Evolutionary conservation across 1,284 basidiomycete genomes (phyloP).

Genomic region (Pseudozyma flocculosa): DNA sequence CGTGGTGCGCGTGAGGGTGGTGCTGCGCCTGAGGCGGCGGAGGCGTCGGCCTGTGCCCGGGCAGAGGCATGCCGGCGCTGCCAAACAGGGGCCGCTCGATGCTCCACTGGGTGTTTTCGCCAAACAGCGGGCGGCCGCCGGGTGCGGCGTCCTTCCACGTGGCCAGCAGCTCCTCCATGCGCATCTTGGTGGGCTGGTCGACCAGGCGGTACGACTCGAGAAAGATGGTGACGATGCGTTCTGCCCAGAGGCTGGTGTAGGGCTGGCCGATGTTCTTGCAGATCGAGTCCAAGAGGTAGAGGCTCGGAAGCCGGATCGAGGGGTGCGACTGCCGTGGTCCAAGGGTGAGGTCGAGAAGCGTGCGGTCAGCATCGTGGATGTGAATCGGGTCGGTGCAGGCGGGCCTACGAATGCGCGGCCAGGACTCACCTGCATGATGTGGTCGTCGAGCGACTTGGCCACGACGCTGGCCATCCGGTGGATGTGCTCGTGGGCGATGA

Average conservation of each 20-base stretch:
- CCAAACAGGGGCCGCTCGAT: slow-evolving; percentile 53
- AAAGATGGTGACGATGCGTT: slow-evolving; percentile 48
- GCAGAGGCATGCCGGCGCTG: slow-evolving; percentile 33
- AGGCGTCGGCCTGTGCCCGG: not conserved
- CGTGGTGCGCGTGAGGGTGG: slow-evolving; percentile 4
- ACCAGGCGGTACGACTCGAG: slow-evolving; percentile 55
- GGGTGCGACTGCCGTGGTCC: slow-evolving; percentile 58
- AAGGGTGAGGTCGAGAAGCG: too few species aligned
- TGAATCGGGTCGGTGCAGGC: too few species aligned
- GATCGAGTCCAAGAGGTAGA: slow-evolving; percentile 94
- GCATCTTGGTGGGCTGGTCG: slow-evolving; percentile 49
- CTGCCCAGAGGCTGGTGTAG: slow-evolving; percentile 49
- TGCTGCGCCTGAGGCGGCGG: not conserved
- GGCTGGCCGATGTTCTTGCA: slow-evolving; percentile 56
- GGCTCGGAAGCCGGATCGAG: slow-evolving; percentile 85
- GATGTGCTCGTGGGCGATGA: slow-evolving; percentile 84
- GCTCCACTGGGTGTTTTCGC: slow-evolving; percentile 45
- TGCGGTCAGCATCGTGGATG: too few species aligned
- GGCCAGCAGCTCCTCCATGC: slow-evolving; percentile 54
- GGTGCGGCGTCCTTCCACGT: slow-evolving; percentile 53
- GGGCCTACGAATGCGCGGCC: too few species aligned
- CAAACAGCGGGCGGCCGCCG: slow-evolving; percentile 43
- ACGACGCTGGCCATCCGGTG: slow-evolving; percentile 76
- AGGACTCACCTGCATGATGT: slow-evolving; percentile 70
- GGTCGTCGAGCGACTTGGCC: slow-evolving; percentile 80